Percentiles rank a stretch among this genome's conserved stretches.
Conservation (phyloP, 2,329 filamentous ascomycete genomes). For the Plectosphaerella plurivora region DNA sequence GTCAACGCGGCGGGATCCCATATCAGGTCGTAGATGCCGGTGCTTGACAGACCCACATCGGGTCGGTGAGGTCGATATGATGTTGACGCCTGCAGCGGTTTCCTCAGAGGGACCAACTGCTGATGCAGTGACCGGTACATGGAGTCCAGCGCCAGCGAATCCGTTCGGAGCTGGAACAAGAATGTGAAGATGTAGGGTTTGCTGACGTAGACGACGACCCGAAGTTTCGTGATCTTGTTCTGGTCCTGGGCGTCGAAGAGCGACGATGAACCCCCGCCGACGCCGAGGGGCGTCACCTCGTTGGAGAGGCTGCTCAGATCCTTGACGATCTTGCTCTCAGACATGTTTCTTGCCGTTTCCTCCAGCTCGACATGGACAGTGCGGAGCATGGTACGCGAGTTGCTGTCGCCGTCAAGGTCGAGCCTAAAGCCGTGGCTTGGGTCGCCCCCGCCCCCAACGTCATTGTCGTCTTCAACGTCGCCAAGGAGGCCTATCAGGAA, state of each 20-base stretch:
- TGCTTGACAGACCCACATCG: constrained; percentile 23
- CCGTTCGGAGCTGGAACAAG: constrained; percentile 60
- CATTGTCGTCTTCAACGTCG: constrained; percentile 45
- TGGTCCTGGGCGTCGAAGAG: constrained; percentile 42
- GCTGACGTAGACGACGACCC: constrained; percentile 69
- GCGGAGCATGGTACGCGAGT: constrained; percentile 56
- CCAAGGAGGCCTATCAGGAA: constrained; percentile 68
- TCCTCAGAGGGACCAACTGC: constrained; percentile 55
- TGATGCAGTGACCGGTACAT: constrained; percentile 57
- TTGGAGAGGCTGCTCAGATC: constrained; percentile 27
- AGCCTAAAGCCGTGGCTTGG: constrained; percentile 25
- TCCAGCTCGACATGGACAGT: constrained; percentile 65
- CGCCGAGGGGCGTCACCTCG: constrained; percentile 8
- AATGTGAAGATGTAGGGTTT: constrained; percentile 75
- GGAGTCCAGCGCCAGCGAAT: constrained; percentile 49
- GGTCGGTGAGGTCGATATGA: constrained; percentile 51
- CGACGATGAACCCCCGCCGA: constrained; percentile 10
- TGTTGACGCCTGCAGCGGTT: constrained; percentile 52
- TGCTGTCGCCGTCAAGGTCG: constrained; percentile 25
- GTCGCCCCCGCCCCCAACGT: constrained; percentile 23
- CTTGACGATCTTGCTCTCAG: constrained; percentile 37
- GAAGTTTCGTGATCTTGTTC: constrained; percentile 53
- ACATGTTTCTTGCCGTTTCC: constrained; percentile 21
- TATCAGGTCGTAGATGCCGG: constrained; percentile 56
- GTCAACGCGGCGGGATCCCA: constrained; percentile 56